Evolutionary conservation across 768 basidiomycete genomes (phyloP).

Genomic region (Suillus subluteus): DNA sequence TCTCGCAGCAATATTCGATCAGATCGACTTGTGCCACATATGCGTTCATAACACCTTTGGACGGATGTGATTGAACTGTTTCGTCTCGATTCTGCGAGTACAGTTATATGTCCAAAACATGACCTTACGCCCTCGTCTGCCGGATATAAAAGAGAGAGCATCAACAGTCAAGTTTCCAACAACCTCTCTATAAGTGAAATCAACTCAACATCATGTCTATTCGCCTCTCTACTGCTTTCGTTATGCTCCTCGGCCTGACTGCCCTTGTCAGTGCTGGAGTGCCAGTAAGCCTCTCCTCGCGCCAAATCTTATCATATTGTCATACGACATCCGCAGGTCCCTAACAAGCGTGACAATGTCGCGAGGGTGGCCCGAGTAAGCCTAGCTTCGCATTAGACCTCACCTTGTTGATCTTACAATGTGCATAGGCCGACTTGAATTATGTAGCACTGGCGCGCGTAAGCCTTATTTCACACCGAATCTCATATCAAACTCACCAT

Average conservation of each 20-base stretch:
- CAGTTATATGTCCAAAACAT: not conserved
- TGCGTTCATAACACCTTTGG: not conserved
- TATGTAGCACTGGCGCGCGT: not conserved
- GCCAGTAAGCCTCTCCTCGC: not conserved
- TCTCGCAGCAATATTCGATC: not conserved
- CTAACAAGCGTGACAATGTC: too few relatives aligned
- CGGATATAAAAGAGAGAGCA: not conserved
- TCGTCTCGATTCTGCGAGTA: too few relatives aligned
- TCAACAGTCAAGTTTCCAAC: not conserved
- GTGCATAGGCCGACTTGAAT: not conserved
- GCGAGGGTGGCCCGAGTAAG: not conserved
- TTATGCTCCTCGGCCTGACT: not conserved
- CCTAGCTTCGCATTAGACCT: not conserved
- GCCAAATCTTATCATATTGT: not conserved
- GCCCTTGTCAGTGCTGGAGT: not conserved
- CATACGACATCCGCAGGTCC: not conserved
- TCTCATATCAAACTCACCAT: not conserved
- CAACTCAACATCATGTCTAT: not conserved
- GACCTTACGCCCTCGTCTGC: not conserved
- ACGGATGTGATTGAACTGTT: not conserved
- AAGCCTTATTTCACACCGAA: not conserved
- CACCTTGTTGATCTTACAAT: not conserved
- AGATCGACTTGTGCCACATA: not conserved
- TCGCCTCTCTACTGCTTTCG: not conserved
- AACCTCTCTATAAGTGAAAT: too few relatives aligned